Base-by-base conservation (phyloP, 495 filamentous ascomycete genomes). In the Hypoxylon rickii region DNA sequence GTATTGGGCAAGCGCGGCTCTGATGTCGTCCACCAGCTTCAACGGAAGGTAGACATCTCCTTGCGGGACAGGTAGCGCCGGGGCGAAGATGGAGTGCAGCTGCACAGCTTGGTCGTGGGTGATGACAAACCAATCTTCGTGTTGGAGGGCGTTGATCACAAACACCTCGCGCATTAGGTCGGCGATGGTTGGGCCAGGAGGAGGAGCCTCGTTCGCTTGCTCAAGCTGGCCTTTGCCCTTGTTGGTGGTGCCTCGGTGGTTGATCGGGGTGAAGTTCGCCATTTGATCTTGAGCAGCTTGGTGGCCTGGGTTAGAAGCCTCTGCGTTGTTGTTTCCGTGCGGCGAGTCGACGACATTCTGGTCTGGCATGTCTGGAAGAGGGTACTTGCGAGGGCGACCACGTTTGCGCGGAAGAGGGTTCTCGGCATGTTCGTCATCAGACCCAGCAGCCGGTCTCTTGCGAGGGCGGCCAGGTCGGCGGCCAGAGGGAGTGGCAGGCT, bases 71-170 rank as follows among this genome's bases (percentile, higher is more conserved):
- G 38, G 11, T 16, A 41, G n/a, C 12, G n/a, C 38, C 4, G 38
- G 38, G 3, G 38, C 38, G 10, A 41, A 41, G 38, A 22, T 41
- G 38, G 38, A 41, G 38, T 41, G 38, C 19, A 41, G 38, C 17
- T 41, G 38, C 7, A n/a, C 12, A 10, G 38, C 38, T 11, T 41
- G 38, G 4, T 41, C 18, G 17, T 22, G 38, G 11, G 17, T 21
- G 38, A 41, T 41, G 20, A 17, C 17, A 1, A 41, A 19, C 18
- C 19, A 17, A 1, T 19, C 1, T 1, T 22, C 38, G 2, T 41
- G 18, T 7, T 41, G 7, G 38, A 41, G 12, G 1, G 38, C 19
- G 18, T 41, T 41, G 3, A 41, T 2, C 7, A 41, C 19, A 19
- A 41, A 41, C 1, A 41, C 19, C 11, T 41, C 38, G 5, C 38